Base-by-base conservation (phyloP, 2,329 filamentous ascomycete species). In the Bertia moriformis region DNA sequence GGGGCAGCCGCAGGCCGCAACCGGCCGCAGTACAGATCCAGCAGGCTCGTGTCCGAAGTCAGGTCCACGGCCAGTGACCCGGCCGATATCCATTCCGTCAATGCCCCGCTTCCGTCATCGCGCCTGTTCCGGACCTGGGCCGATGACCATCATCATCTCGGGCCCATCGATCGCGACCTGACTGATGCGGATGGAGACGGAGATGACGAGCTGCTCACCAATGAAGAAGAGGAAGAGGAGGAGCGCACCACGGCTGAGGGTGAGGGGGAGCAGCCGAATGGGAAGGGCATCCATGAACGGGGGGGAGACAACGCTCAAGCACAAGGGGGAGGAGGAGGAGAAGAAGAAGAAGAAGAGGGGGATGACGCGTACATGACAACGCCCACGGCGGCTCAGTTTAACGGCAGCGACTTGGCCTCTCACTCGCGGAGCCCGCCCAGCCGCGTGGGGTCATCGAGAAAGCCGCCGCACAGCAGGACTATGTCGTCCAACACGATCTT, bases 141-240 rank as follows among this genome's bases (percentile, higher is more conserved):
- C 49, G 43, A 45, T 54, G 57, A 18, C 60, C 57, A n/a, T n/a
- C n/a, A n/a, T n/a, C n/a, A n/a, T n/a, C n/a, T n/a, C n/a, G n/a
- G n/a, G n/a, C 27, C 60, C 73, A 54, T 62, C 66, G 42, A 45
- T 64, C 30, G 61, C 67, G 69, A 73, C 37, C 76, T 87, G 42
- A 87, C 83, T 0, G 85, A 91, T 50, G 84, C 79, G 4, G n/a
- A n/a, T n/a, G n/a, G n/a, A n/a, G 86, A 93, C 52, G 85, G 86
- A 1, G 88, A 95, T 49, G 88, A 94, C 49, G 88, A 95, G 55
- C 64, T 88, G n/a, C 71, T 83, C 10, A 88, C 83, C 3, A 83
- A 87, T 41, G 83, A 86, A 41, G 82, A 88, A 41, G 75, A 78
- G 20, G 71, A 79, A 32, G 71, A 73, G 40, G 67, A 75, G 38